Percentiles rank a stretch among this genome's conserved stretches.
phyloP scores from a whole-genome alignment of 495 filamentous ascomycete species.

The Tuber borchii region DNA sequence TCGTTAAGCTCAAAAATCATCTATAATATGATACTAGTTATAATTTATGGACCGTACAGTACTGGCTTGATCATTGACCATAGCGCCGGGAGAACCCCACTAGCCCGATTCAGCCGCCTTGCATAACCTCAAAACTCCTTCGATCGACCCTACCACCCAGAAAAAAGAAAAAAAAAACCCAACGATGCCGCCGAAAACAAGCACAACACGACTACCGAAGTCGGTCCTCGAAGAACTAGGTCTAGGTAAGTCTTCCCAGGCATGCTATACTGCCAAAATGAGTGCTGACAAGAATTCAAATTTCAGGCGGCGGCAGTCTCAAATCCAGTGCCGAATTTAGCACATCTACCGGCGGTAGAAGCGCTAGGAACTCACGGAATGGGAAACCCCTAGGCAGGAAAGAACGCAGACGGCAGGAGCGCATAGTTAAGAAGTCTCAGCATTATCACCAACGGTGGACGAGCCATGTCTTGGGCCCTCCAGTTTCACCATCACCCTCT shows the following conservation, averaged over 20 bases:
- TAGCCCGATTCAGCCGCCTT: background rate
- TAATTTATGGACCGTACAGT: no score
- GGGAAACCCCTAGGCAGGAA: slow-evolving; percentile 44
- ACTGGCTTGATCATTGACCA: background rate
- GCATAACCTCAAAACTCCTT: background rate
- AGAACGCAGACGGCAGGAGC: slow-evolving; percentile 50
- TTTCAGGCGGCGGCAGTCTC: background rate
- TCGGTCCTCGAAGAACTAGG: slow-evolving; percentile 56
- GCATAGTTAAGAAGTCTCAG: slow-evolving; percentile 45
- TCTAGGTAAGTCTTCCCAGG: slow-evolving; percentile 39
- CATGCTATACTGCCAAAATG: background rate
- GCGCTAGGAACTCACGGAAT: slow-evolving; percentile 15
- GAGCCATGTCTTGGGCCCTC: background rate
- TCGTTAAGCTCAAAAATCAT: background rate
- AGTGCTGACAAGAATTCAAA: background rate
- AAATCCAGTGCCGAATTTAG: background rate
- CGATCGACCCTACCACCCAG: background rate
- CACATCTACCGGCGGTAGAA: background rate
- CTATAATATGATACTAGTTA: background rate
- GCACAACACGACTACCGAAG: slow-evolving; percentile 59
- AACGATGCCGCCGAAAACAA: slow-evolving; percentile 39
- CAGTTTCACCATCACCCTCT: slow-evolving; percentile 18
- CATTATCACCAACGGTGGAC: background rate
- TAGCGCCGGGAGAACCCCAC: background rate
- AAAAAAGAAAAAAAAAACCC: slow-evolving; percentile 1